Evolutionary conservation across 2,329 filamentous ascomycete species (phyloP), one percentile per base, ranked within the genome.

Genomic region (Ceratocystis huliohia): DNA sequence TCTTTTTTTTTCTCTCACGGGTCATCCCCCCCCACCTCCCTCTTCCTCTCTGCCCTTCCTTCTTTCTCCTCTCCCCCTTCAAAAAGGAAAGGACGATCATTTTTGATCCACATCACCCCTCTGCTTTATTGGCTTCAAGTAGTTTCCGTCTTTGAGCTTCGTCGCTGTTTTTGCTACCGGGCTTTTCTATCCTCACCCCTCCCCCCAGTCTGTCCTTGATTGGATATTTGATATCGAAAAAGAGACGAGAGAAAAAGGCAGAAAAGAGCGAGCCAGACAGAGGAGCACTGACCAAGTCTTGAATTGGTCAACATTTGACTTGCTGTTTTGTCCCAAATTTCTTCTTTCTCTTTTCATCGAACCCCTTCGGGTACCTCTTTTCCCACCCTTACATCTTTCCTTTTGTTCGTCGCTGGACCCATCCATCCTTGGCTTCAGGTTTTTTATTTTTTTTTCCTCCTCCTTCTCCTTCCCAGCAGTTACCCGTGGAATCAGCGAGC

Each of bases 61-160:
- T 61, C 15, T 62, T 4, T 33, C 25, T 37, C 57, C 41, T 61
- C 50, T 41, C 57, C 53, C 28, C 56, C 56, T 30, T n/a, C 28
- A 33, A 59, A 59, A 59, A 59, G 33, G 56, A 37, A 59, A 59
- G 56, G 56, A 59, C 56, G 56, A 59, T 59, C 56, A 59, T 59
- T 59, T 41, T 30, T 59, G 56, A 59, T 59, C 56, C 56, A 59
- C 56, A 37, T 59, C 56, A 59, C 4, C 56, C 37, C 53, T 56
- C 66, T 65, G 56, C 22, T 56, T 59, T 59, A 59, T 59, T 59
- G 56, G 56, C 56, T 37, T 59, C 17, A 30, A 33, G 56, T 59
- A 33, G 56, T 59, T 59, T 59, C 30, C 61, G 62, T 30, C 45
- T 65, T 56, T 65, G 56, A 53, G 48, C 48, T 53, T 53, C 48